Conservation (phyloP, 1,284 basidiomycete species). For the Abortiporus biennis region DNA sequence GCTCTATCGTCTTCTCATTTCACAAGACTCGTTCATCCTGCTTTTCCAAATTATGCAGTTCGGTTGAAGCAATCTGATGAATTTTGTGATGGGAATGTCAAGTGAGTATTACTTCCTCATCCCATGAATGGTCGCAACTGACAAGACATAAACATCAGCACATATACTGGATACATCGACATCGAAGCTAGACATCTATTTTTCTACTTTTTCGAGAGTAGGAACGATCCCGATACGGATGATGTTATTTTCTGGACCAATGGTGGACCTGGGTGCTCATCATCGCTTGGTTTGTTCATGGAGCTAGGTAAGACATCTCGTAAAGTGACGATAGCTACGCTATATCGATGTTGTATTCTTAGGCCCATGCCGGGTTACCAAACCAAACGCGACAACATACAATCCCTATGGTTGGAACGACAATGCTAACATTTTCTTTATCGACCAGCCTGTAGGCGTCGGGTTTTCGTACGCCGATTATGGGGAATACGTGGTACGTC, state of each 20-base stretch:
- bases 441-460: conserved; percentile 61
- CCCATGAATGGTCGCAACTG: not conserved
- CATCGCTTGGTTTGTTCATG: conserved; percentile 53
- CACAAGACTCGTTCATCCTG: conserved; percentile 44
- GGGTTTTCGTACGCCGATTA: conserved; percentile 74
- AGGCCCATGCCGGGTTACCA: conserved; percentile 30
- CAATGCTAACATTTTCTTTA: conserved; percentile 66
- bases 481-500: conserved; percentile 53
- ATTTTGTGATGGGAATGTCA: conserved; percentile 21
- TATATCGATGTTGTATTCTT: not conserved
- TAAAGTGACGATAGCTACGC: not conserved
- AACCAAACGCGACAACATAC: conserved; percentile 39
- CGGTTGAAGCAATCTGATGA: conserved; percentile 36
- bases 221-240: conserved; percentile 58
- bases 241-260: conserved; percentile 66
- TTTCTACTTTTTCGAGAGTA: conserved; percentile 77
- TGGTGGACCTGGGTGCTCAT: conserved; percentile 48
- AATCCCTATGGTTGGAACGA: conserved; percentile 66
- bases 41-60: conserved; percentile 47
- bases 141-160: conserved; percentile 4
- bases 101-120: conserved; percentile 11
- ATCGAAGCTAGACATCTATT: conserved; percentile 48
- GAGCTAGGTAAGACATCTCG: conserved; percentile 42
- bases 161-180: conserved; percentile 17
- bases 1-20: conserved; percentile 36